Conservation (phyloP, 768 basidiomycete species). For the Erythrobasidium yunnanense region DNA sequence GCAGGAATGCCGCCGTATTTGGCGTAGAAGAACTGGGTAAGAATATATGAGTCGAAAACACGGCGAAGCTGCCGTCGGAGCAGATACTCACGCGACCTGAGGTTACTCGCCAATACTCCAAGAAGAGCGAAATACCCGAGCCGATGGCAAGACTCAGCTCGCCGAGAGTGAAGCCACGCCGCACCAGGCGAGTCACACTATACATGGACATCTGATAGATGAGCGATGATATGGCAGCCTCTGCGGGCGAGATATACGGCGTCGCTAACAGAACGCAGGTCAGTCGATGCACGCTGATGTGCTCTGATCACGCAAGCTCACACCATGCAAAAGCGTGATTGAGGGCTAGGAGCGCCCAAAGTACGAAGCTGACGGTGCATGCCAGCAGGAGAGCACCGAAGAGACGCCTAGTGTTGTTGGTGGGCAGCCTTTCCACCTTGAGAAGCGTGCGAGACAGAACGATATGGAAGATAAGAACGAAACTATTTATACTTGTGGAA, state of each 20-base stretch:
- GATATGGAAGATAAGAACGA: conserved; percentile 34
- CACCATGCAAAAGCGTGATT: conserved; percentile 39
- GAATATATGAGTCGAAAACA: neutral
- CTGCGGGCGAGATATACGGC: conserved; percentile 31
- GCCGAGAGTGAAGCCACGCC: conserved; percentile 89
- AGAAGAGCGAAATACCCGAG: conserved; percentile 71
- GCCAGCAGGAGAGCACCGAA: conserved; percentile 36
- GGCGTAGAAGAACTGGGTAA: conserved; percentile 41
- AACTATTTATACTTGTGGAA: conserved; percentile 32
- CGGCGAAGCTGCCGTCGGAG: too few relatives aligned
- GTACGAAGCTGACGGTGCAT: conserved; percentile 8
- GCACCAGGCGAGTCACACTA: conserved; percentile 73
- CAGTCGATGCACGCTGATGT: too few relatives aligned
- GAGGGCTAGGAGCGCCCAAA: conserved; percentile 27
- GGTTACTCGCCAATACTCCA: conserved; percentile 77
- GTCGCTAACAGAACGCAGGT: too few relatives aligned
- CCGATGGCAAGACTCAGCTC: conserved; percentile 82
- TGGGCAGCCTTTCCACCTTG: conserved; percentile 33
- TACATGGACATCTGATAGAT: conserved; percentile 91
- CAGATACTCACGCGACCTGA: conserved; percentile 58
- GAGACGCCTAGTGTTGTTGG: conserved; percentile 36
- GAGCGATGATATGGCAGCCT: conserved; percentile 43
- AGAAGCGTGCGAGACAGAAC: conserved; percentile 32
- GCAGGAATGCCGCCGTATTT: conserved; percentile 70
- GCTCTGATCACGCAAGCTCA: too few relatives aligned